Evolutionary conservation across 345 rosid genomes (phyloP), one percentile per base, ranked within the genome.

Genomic region (Eucalyptus curtisii): DNA sequence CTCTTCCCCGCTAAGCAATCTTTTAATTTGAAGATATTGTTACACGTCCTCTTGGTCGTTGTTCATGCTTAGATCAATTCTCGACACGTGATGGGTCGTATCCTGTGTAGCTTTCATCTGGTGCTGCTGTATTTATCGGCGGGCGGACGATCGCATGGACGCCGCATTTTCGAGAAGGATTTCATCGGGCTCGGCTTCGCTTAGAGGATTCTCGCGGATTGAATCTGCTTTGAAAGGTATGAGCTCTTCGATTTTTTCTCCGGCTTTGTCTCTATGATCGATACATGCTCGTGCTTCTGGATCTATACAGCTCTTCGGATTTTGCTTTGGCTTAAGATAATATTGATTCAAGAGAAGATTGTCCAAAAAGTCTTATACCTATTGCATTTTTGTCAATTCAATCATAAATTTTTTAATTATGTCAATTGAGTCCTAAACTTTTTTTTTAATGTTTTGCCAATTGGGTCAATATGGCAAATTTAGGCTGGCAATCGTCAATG

Each of bases 341-440:
- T 22, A 55, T 55, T 55, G 0, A 55, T 55, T 55, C 1, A 2
- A 1, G 30, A 3, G 61, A 55, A 55, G 4, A 22, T 55, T 0
- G 13, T 24, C 2, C 13, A 55, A 55, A 24, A 55, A 10, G 3
- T 55, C 5, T 55, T 55, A 55, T 9, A 55, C 0, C 30, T 10
- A 24, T 24, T 55, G 30, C 2, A 55, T 22, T 55, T 24, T 2
- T 55, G 11, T 55, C 0, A 24, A 55, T 55, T 24, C 6, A 10
- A 0, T 10, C 0, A 0, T 55, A 55, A 55, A 9, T 0, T 1
- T 24, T 55, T 24, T 52, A 19, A 19, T 52, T 20, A 10, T 44
- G 1, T 44, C 47, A 2, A 44, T 44, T 44, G 10, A 44, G 47
- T 44, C 47, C 0, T 52, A 2, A 52, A 17, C 8, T 6, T 50